A percentile compares a stretch with the other conserved stretches of the same genome.
These are phyloP conservation scores for Suillus fuscotomentosus DNA, from an alignment of 768 basidiomycete species.

Conservation along the genomic window DNA sequence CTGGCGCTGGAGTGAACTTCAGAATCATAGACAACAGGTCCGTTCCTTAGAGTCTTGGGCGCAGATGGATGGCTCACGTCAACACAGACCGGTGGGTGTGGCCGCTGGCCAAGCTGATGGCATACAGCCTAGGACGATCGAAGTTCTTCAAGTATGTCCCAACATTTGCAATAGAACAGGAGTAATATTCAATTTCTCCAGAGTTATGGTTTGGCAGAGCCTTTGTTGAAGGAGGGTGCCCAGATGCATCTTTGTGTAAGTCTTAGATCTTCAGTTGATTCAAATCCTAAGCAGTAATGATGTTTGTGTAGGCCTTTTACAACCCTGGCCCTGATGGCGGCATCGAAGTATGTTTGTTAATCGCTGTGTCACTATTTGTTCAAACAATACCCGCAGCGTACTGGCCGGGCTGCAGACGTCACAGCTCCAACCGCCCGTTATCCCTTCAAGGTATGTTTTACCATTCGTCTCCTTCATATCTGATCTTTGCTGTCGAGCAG, in stretches of 20 bases:
- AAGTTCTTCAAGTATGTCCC: conserved; percentile 46
- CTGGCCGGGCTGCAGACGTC: conserved; percentile 61
- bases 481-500: conserved; percentile 14
- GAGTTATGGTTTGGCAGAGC: conserved; percentile 78
- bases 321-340: conserved; percentile 60
- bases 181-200: conserved; percentile 22
- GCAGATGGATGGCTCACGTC: background rate
- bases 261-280: conserved; percentile 1
- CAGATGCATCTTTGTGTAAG: conserved; percentile 70
- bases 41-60: background rate
- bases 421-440: conserved; percentile 62
- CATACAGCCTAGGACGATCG: conserved; percentile 53
- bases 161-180: background rate
- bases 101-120: conserved; percentile 54
- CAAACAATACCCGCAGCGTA: conserved; percentile 41
- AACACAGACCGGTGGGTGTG: conserved; percentile 37
- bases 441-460: conserved; percentile 60
- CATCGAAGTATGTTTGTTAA: conserved; percentile 47
- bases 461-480: background rate
- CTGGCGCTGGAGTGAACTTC: conserved; percentile 41
- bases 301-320: conserved; percentile 60
- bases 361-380: background rate
- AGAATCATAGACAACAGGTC: conserved; percentile 50
- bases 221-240: conserved; percentile 59
- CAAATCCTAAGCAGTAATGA: background rate